Conservation (phyloP, 2,329 filamentous ascomycete genomes). For the Coleophoma cylindrospora region DNA sequence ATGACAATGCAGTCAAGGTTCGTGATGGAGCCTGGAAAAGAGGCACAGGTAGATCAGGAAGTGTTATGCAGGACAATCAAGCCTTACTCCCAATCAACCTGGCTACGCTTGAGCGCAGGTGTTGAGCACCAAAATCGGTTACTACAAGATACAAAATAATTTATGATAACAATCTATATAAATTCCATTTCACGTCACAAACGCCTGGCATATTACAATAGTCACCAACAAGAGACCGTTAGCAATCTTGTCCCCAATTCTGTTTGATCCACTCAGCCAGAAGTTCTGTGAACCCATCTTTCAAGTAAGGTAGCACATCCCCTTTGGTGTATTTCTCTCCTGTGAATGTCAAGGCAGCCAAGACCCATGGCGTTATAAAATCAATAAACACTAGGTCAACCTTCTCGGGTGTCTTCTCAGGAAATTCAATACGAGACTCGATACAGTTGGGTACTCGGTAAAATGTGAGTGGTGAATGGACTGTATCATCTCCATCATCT, state of each 20-base stretch:
- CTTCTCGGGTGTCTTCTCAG: conserved; percentile 52
- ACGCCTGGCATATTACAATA: background rate
- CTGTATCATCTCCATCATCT: conserved; percentile 81
- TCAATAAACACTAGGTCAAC: conserved; percentile 91
- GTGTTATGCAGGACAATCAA: too few relatives aligned
- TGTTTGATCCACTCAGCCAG: conserved; percentile 52
- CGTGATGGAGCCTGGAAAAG: too few relatives aligned
- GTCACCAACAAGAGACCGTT: background rate
- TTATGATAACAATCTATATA: background rate
- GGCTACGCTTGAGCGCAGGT: too few relatives aligned
- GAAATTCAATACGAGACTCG: conserved; percentile 62
- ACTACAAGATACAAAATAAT: background rate
- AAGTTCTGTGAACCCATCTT: conserved; percentile 50
- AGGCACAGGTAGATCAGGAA: too few relatives aligned
- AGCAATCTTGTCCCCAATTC: conserved; percentile 43
- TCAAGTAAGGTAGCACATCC: conserved; percentile 45
- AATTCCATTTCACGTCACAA: too few relatives aligned
- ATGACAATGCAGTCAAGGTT: too few relatives aligned
- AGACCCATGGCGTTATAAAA: conserved; percentile 79
- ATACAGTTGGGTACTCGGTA: conserved; percentile 82
- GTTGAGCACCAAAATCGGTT: too few relatives aligned
- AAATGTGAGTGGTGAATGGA: conserved; percentile 70
- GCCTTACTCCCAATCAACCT: too few relatives aligned
- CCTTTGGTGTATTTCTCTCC: conserved; percentile 44
- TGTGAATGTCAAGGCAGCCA: conserved; percentile 64